These are phyloP conservation scores for Jacaranda copaia DNA, from an alignment of 257 asterid genomes.

Conservation along the genomic window DNA sequence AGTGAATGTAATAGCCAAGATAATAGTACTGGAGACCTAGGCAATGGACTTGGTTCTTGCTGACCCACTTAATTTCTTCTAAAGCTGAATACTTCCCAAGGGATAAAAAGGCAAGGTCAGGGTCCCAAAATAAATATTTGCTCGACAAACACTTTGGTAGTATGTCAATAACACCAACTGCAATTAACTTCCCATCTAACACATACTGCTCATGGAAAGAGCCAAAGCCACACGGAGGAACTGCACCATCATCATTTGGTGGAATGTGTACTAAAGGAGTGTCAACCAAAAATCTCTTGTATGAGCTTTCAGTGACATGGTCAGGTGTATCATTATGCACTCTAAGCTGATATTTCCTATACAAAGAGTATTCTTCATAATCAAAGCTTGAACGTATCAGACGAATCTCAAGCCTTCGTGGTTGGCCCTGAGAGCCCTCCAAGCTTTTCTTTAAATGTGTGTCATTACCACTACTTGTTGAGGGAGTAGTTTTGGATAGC, in stretches of 20 bases:
- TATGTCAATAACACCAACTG: slow-evolving; percentile 94
- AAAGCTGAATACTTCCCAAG: slow-evolving; percentile 94
- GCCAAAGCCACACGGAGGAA: slow-evolving; percentile 91
- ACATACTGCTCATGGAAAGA: slow-evolving; percentile 98
- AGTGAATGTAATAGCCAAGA: slow-evolving; percentile 97
- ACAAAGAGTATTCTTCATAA: slow-evolving; percentile 85
- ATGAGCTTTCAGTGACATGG: slow-evolving; percentile 78
- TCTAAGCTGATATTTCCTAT: slow-evolving; percentile 81
- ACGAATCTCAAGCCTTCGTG: slow-evolving; percentile 69
- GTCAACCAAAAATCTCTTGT: slow-evolving; percentile 87
- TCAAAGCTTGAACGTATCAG: slow-evolving; percentile 78
- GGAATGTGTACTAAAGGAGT: slow-evolving; percentile 79
- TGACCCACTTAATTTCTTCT: slow-evolving; percentile 85
- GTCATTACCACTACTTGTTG: slow-evolving; percentile 37
- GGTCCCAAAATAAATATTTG: slow-evolving; percentile 99
- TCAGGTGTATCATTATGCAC: slow-evolving; percentile 92
- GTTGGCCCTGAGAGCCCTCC: slow-evolving; percentile 39
- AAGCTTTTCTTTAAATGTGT: slow-evolving; percentile 39
- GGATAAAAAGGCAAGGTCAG: slow-evolving; percentile 84
- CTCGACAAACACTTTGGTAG: slow-evolving; percentile 95
- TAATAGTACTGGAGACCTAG: slow-evolving; percentile 93
- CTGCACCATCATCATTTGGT: slow-evolving; percentile 58
- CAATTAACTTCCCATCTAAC: slow-evolving; percentile 87
- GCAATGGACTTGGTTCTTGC: slow-evolving; percentile 73
- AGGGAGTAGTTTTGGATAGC: slow-evolving; percentile 35